Evolutionary conservation across 768 basidiomycete species (phyloP).

Genomic region (Collybia mongolica): DNA sequence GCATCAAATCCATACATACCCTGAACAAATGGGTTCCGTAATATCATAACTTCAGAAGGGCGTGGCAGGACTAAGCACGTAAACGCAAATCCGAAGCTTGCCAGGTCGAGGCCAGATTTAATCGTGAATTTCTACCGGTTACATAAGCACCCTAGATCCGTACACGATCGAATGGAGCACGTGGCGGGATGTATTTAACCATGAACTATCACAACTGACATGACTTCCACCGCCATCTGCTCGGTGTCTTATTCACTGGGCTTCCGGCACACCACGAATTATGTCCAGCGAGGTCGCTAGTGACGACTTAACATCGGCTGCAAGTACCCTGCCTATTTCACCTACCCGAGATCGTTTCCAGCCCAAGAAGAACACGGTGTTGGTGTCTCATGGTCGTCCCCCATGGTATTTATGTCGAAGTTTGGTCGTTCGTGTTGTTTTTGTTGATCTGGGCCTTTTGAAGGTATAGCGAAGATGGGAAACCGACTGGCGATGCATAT

Average conservation of each 20-base stretch:
- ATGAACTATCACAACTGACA: neutral
- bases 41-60: too few relatives aligned
- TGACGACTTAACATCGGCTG: constrained; percentile 11
- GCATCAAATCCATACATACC: neutral
- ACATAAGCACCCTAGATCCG: neutral
- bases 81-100: neutral
- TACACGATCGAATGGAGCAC: neutral
- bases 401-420: constrained; percentile 56
- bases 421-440: neutral
- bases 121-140: neutral
- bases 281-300: constrained; percentile 21
- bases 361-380: constrained; percentile 68
- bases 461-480: constrained; percentile 81
- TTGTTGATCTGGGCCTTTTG: constrained; percentile 2
- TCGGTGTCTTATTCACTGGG: too few relatives aligned
- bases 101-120: neutral
- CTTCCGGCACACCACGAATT: neutral
- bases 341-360: constrained; percentile 27
- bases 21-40: neutral
- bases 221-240: neutral
- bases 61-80: neutral
- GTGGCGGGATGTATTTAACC: constrained; percentile 5
- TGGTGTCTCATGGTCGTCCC: constrained; percentile 83
- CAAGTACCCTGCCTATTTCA: constrained; percentile 2
- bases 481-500: constrained; percentile 70